Evolutionary conservation across 306 rosid species (phyloP).

Genomic region (Begonia loranthoides): DNA sequence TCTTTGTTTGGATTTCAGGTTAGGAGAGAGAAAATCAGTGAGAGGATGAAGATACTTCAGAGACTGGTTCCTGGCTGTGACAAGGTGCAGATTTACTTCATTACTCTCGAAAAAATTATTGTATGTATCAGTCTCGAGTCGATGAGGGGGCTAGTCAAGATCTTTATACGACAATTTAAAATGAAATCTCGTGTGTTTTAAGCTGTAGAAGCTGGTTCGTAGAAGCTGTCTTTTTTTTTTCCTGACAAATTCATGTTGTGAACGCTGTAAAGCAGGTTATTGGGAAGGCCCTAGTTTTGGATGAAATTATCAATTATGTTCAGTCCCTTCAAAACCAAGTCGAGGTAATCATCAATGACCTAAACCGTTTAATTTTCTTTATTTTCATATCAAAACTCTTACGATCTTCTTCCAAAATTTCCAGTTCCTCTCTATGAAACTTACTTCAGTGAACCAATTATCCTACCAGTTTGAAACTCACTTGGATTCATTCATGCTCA

Average conservation of each 20-base stretch:
- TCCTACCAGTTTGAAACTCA: conserved; percentile 56
- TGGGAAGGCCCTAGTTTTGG: conserved; percentile 96
- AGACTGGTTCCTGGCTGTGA: conserved; percentile 93
- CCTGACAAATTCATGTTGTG: conserved; percentile 33
- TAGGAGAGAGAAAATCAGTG: conserved; percentile 94
- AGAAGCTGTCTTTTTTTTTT: too few species aligned
- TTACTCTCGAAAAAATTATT: too few species aligned
- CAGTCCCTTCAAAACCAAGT: conserved; percentile 97
- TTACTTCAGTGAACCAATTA: conserved; percentile 57
- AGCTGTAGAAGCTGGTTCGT: too few species aligned
- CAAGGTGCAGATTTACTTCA: conserved; percentile 26
- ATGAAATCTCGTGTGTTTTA: too few species aligned
- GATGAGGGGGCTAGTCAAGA: too few species aligned
- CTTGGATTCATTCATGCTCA: conserved; percentile 32
- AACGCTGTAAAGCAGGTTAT: conserved; percentile 44
- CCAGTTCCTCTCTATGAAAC: conserved; percentile 90
- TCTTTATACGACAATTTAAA: too few species aligned
- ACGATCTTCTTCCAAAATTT: neutral
- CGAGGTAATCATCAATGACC: conserved; percentile 40
- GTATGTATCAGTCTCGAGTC: too few species aligned
- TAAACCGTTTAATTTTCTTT: too few species aligned
- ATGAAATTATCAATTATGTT: conserved; percentile 96
- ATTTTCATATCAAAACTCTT: neutral
- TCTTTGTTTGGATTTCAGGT: conserved; percentile 31
- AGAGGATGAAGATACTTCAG: conserved; percentile 81